These are phyloP conservation scores for Soucietia sequanensis DNA, from an alignment of 805 yeast species.

Conservation along the genomic window DNA sequence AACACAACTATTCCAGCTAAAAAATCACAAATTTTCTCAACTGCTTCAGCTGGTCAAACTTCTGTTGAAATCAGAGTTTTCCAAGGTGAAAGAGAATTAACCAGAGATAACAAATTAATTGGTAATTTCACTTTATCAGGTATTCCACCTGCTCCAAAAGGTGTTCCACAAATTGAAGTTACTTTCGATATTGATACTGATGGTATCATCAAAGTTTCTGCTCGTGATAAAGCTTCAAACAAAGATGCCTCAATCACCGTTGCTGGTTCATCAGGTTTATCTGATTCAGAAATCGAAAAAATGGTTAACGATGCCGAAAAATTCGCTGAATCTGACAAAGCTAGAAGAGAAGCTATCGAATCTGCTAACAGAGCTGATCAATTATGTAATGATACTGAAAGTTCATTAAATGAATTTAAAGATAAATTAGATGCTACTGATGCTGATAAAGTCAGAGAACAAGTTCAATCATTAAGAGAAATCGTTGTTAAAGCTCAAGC, in stretches of 20 bases:
- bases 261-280: constrained; percentile 92
- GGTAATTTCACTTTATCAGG: constrained; percentile 96
- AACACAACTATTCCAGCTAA: constrained; percentile 96
- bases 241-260: constrained; percentile 95
- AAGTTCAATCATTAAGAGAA: constrained; percentile 61
- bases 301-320: constrained; percentile 91
- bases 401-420: constrained; percentile 47
- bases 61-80: constrained; percentile 96
- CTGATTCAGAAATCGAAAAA: constrained; percentile 85
- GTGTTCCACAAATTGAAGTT: constrained; percentile 93
- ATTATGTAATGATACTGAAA: constrained; percentile 56
- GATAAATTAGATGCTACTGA: constrained; percentile 46
- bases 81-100: constrained; percentile 99
- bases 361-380: constrained; percentile 82
- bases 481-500: constrained; percentile 63
- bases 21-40: constrained; percentile 94
- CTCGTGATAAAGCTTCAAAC: constrained; percentile 89
- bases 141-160: constrained; percentile 94
- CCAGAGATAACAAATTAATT: constrained; percentile 94
- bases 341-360: constrained; percentile 80
- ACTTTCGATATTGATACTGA: constrained; percentile 96
- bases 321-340: constrained; percentile 84
- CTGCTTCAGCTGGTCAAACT: constrained; percentile 96
- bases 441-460: constrained; percentile 47
- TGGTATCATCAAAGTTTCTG: constrained; percentile 94